Evolutionary conservation across 805 yeast species (phyloP), one percentile per base, ranked within the genome.

Genomic region (Saturnispora dispora): DNA sequence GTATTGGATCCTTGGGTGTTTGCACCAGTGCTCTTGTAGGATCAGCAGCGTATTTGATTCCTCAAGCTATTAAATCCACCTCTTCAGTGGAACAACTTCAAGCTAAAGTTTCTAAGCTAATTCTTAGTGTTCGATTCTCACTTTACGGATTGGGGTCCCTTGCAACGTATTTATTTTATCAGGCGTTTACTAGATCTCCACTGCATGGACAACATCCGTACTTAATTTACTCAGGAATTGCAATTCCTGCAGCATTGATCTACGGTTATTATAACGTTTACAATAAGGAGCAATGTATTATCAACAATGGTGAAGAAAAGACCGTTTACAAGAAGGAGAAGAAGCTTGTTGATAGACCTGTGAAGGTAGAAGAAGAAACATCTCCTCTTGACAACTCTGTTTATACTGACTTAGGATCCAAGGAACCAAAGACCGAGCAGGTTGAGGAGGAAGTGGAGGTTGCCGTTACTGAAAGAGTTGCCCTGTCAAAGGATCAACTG

Each of bases 1-100:
- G 89, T 35, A 77, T 78, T 36, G 73, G 84, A 4, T 77, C 89
- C 10, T 65, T 85, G 46, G 93, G 91, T n/a, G 62, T 84, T 53
- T 72, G 81, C 58, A 70, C 85, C 4, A 77, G 81, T 17, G 65
- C 77, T 2, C 72, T 78, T 52, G 57, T 73, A n/a, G 40, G 57
- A 7, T 54, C 64, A 1, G 52, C 62, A 8, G 52, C 54, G 45
- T 46, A 33, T n/a, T 37, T 42, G 22, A 10, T 40, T 23, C 47
- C 25, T 3, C 30, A 17, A 18, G 17, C 22, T 15, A n/a, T 40
- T 11, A n/a, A 23, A 40, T 13, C 27, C 4, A 13, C 44, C 5
- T 22, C 27, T 5, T 40, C 44, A 11, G 23, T 40, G 15, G 44
- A 40, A 13, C 23, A 40, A 11, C n/a, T 40, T 17, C 27, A 40